Evolutionary conservation across 1,284 basidiomycete species (phyloP).

Genomic region (Naganishia liquefaciens): DNA sequence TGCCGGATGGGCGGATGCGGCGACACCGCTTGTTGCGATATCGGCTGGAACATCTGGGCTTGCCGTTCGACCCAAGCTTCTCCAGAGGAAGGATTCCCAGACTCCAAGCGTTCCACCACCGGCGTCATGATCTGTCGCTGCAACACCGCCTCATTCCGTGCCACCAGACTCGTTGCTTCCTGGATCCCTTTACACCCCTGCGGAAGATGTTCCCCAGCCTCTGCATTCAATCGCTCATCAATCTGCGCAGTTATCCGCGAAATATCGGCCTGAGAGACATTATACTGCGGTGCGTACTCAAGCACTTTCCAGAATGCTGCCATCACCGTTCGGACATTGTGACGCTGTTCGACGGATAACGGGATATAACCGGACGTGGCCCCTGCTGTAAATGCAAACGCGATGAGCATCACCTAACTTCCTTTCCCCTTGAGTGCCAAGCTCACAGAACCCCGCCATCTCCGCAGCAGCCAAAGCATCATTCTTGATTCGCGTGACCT

Average conservation of each 20-base stretch:
- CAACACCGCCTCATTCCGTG: too few species aligned
- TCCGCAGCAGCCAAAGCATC: conserved; percentile 1
- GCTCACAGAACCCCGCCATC: conserved; percentile 3
- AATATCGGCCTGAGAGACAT: conserved; percentile 4
- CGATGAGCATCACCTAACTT: not conserved
- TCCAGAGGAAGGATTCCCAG: too few species aligned
- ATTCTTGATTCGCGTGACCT: conserved; percentile 3
- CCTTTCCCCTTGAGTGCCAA: not conserved
- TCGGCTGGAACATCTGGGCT: too few species aligned
- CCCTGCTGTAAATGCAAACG: not conserved
- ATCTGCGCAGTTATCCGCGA: not conserved
- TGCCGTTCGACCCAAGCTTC: too few species aligned
- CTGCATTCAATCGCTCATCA: not conserved
- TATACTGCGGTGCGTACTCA: conserved; percentile 1
- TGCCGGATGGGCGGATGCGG: too few species aligned
- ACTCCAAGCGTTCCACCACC: too few species aligned
- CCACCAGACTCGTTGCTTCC: too few species aligned
- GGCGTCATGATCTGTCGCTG: too few species aligned
- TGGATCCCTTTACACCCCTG: too few species aligned
- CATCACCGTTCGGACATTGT: not conserved
- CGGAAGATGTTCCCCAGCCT: too few species aligned
- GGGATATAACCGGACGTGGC: not conserved
- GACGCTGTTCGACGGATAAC: conserved; percentile 1
- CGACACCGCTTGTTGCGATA: too few species aligned
- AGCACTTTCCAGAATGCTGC: conserved; percentile 1